Evolutionary conservation across 768 basidiomycete genomes (phyloP), one percentile per base, ranked within the genome.

Genomic region (Phaeotremella fagi): DNA sequence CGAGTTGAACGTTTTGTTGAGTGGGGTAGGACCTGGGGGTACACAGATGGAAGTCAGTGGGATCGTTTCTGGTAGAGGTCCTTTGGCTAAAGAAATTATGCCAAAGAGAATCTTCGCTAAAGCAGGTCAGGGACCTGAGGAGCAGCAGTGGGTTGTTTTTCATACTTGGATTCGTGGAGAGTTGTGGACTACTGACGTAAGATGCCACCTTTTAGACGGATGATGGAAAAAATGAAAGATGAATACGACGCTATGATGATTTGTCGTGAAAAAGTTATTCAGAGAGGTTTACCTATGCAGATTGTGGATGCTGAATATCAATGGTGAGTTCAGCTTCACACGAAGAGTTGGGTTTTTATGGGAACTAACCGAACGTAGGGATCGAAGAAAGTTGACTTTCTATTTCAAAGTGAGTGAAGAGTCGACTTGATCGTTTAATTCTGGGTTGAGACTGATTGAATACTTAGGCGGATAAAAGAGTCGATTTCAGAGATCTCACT

Each of bases 291-390:
- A 69, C 91, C 91, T 16, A 99, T 99, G 94, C 90, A 97, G 75
- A 91, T 99, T 54, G 85, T 95, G 45, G 94, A 97, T 75, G 94
- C 92, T 27, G 94, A 98, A 76, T 99, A 92, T 77, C 94, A 99
- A 71, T 98, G 91, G 91, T 91, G 52, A 25, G 86, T 77, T 1
- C 31, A 25, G 12, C n/a, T 52, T 33, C 20, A 14, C 18, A n/a
- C 26, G 25, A 14, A 22, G 24, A 45, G n/a, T 24, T 25, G 20
- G 11, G 15, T 7, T 55, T 25, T 15, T 16, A 29, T 29, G 31
- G 16, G n/a, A 22, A 1, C 28, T 26, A 18, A 18, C 28, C 16
- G 33, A 45, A 12, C 38, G 20, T 63, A 91, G 90, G 90, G 94
- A 99, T 75, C 87, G 94, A 54, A 88, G 91, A 73, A 98, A 98